Evolutionary conservation across 208 protist species (phyloP), one percentile per base, ranked within the genome.

Genomic region (Tetramitus jugosus): DNA sequence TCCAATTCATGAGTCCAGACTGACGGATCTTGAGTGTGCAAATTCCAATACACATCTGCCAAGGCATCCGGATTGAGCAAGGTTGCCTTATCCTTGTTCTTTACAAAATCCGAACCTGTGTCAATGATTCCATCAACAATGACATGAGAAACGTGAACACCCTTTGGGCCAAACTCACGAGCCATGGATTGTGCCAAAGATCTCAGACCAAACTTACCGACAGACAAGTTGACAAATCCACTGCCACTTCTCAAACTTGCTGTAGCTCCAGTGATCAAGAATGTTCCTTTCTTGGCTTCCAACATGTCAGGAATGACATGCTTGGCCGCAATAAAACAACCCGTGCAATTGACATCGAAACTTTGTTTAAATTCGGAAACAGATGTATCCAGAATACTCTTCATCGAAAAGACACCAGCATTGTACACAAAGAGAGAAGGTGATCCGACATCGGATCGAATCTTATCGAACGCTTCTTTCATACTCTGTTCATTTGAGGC

Each of bases 181-280:
- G 85, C 84, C 13, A 83, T 64, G 4, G 81, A 85, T 61, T 87
- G 84, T 10, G 82, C 60, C 1, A 88, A 79, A 13, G 82, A 37
- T 23, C 85, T 29, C 43, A 86, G 13, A 33, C 39, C 85, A 53
- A 80, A 80, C 69, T 88, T 88, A 17, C 74, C 79, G 20, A 69
- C 68, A 35, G 82, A 56, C 49, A 88, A 86, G 23, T 35, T 37
- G 29, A 68, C n/a, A 33, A 85, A 87, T 8, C 71, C 64, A 43
- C 75, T 53, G 56, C 40, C 35, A 23, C 84, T 84, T 49, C 72
- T 76, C 2, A 87, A 23, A 17, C 68, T 77, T 20, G 85, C 84
- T 31, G 85, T 88, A 1, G 85, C 85, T 8, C 85, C 85, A 39
- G 84, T 88, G 37, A 85, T 82, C 6, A 88, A 49, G 37, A 88